These are phyloP conservation scores for Solioccasus polychromus DNA, from an alignment of 768 basidiomycete species.

Conservation along the genomic window DNA sequence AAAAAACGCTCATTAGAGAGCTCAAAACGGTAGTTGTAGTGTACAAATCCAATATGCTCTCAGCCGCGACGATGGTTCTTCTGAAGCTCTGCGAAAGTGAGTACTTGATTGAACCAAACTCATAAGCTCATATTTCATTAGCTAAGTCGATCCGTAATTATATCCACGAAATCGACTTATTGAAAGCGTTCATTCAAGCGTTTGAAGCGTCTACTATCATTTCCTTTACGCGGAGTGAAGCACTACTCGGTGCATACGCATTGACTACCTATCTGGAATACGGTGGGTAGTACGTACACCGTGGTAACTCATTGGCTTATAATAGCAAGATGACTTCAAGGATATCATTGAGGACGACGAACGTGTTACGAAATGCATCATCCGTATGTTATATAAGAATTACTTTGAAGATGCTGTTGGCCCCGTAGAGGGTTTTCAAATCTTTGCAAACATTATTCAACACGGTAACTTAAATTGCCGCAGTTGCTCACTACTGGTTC, in stretches of 20 bases:
- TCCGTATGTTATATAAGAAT: conserved; percentile 21
- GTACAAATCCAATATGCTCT: conserved; percentile 13
- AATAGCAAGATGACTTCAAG: conserved; percentile 12
- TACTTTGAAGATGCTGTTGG: conserved; percentile 27
- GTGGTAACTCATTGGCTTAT: neutral
- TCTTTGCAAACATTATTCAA: conserved; percentile 20
- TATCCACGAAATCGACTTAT: conserved; percentile 8
- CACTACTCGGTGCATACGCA: conserved; percentile 23
- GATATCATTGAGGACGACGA: conserved; percentile 5
- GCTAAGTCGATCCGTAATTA: conserved; percentile 4
- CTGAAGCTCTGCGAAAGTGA: conserved; percentile 22
- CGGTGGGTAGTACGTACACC: conserved; percentile 3
- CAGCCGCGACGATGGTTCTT: conserved; percentile 21
- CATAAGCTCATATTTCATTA: conserved; percentile 2
- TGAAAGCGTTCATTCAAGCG: conserved; percentile 12
- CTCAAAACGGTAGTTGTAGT: conserved; percentile 4
- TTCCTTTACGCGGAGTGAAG: conserved; percentile 11
- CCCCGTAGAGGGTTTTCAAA: conserved; percentile 23
- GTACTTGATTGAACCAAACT: neutral
- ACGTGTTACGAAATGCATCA: conserved; percentile 13
- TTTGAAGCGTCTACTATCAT: too few species aligned
- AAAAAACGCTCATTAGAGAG: conserved; percentile 11
- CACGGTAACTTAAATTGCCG: too few species aligned
- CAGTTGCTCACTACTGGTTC: neutral
- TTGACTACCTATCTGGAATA: conserved; percentile 15